Percentiles rank a stretch among this genome's conserved stretches.
phyloP scores from a whole-genome alignment of 768 basidiomycete genomes.

The Rubroboletus pulcherrimus region DNA sequence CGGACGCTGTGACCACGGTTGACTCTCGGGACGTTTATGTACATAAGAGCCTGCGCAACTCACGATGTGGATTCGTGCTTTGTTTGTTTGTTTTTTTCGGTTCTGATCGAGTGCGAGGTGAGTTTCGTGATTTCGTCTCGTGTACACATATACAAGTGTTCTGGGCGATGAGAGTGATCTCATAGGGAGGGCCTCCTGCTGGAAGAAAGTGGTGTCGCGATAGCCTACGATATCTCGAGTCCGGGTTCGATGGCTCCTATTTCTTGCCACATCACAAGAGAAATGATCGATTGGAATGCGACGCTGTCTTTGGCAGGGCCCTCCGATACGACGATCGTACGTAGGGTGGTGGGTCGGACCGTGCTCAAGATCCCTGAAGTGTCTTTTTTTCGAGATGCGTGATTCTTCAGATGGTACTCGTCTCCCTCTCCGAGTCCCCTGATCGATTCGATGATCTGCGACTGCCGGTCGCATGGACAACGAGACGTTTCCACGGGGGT shows the following conservation, averaged over 20 bases:
- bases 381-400: neutral
- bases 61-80: neutral
- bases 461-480: neutral
- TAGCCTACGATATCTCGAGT: neutral
- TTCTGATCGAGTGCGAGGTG: constrained; percentile 1
- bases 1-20: neutral
- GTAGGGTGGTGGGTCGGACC: too few relatives aligned
- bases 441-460: constrained; percentile 1
- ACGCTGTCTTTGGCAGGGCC: neutral
- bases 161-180: neutral
- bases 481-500: too few relatives aligned
- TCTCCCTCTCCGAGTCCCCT: neutral
- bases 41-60: neutral
- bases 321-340: neutral
- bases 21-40: neutral
- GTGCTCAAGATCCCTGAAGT: neutral
- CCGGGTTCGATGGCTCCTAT: neutral
- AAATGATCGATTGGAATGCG: neutral
- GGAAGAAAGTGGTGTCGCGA: neutral
- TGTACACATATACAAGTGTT: neutral
- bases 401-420: neutral
- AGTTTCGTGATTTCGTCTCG: neutral
- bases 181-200: neutral
- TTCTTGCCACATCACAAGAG: neutral
- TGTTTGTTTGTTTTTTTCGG: neutral